Evolutionary conservation across 306 rosid genomes (phyloP).

Genomic region (Lagenaria siceraria): DNA sequence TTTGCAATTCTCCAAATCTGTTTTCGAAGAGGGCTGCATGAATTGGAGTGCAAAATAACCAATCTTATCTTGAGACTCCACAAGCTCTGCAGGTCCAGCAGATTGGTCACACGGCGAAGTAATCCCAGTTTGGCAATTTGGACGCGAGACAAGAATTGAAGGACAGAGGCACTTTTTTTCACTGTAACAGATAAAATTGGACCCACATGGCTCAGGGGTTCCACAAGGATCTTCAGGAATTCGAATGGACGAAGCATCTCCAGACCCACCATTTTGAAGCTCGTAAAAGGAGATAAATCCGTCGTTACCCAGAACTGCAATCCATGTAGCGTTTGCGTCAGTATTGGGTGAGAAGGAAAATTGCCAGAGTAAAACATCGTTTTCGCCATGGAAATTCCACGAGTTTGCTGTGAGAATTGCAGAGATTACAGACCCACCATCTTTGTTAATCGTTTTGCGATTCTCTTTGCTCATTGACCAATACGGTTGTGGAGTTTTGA

Average conservation of each 20-base stretch:
- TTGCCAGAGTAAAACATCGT: slow-evolving; percentile 44
- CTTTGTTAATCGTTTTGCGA: slow-evolving; percentile 36
- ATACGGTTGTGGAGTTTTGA: slow-evolving; percentile 52
- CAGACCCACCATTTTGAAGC: slow-evolving; percentile 24
- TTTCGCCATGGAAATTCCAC: slow-evolving; percentile 67
- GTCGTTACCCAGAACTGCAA: slow-evolving; percentile 49
- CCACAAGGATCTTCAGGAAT: slow-evolving; percentile 59
- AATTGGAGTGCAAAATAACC: slow-evolving; percentile 55
- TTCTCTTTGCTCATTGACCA: slow-evolving; percentile 62
- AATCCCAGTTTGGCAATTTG: slow-evolving; percentile 46
- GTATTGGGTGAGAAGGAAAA: slow-evolving; percentile 28
- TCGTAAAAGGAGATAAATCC: slow-evolving; percentile 57
- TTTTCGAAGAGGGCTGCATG: slow-evolving; percentile 41
- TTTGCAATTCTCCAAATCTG: slow-evolving; percentile 53
- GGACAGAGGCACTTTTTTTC: slow-evolving; percentile 55
- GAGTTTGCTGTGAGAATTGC: slow-evolving; percentile 49
- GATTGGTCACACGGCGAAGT: slow-evolving; percentile 37
- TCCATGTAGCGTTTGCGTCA: slow-evolving; percentile 47
- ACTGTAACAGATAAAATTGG: slow-evolving; percentile 36
- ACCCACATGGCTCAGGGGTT: slow-evolving; percentile 62
- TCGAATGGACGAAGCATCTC: slow-evolving; percentile 16
- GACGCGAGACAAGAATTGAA: slow-evolving; percentile 41
- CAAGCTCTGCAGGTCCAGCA: slow-evolving; percentile 16
- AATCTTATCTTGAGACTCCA: slow-evolving; percentile 42
- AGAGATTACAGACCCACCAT: slow-evolving; percentile 29